Percentiles rank a stretch among this genome's conserved stretches.
phyloP scores from a whole-genome alignment of 352 stramenopile species.

The Phytophthora sojae region DNA sequence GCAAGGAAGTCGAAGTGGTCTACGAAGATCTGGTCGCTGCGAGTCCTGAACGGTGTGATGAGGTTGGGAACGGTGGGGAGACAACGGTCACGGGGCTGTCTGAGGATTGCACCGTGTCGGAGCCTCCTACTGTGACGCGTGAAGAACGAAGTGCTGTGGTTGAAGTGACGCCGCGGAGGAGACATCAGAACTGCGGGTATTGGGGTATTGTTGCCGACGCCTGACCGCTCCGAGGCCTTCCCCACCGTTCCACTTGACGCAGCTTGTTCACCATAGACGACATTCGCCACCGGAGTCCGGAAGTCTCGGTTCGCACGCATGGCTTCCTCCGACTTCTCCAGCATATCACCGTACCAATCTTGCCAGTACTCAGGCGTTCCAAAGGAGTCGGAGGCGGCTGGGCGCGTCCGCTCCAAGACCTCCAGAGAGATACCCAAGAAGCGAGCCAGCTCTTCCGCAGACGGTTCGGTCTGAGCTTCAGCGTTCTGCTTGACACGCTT shows the following conservation, averaged over 20 bases:
- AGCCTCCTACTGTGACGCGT: too few species aligned
- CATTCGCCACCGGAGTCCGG: neutral
- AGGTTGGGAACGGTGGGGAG: too few species aligned
- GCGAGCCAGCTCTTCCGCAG: neutral
- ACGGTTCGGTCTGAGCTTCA: neutral
- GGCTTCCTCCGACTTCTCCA: neutral
- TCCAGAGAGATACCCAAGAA: neutral
- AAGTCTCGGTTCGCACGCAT: conserved; percentile 12
- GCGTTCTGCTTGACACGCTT: neutral
- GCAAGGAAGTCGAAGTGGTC: too few species aligned
- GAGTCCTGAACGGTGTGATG: too few species aligned
- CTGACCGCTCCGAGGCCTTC: neutral
- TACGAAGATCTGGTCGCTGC: too few species aligned
- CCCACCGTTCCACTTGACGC: neutral
- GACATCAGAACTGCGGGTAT: too few species aligned
- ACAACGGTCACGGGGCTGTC: neutral
- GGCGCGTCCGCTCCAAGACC: too few species aligned
- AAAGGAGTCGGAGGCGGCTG: too few species aligned
- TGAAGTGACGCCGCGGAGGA: neutral
- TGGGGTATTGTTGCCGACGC: too few species aligned
- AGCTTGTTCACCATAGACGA: neutral
- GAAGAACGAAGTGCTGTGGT: neutral
- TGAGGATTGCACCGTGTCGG: neutral
- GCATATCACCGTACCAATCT: too few species aligned
- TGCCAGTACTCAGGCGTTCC: conserved; percentile 5